A percentile compares a stretch with the other conserved stretches of the same genome.
These are phyloP conservation scores for Aspergillus pseudotamarii DNA, from an alignment of 2,329 filamentous ascomycete species.

Conservation along the genomic window DNA sequence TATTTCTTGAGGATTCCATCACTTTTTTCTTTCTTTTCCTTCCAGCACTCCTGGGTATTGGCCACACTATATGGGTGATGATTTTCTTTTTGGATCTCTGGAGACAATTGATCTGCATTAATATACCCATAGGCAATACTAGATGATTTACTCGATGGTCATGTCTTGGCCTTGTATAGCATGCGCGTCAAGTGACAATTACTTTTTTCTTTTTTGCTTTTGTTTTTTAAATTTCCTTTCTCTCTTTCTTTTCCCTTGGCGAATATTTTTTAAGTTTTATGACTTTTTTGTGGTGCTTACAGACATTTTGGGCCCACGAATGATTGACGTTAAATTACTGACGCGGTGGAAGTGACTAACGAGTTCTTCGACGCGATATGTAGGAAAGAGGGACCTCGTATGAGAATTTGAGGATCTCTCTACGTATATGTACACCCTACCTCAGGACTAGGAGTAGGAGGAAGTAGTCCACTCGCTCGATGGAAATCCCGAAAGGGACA, in stretches of 20 bases:
- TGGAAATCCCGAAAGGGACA: conserved; percentile 8
- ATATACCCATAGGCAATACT: conserved; percentile 1
- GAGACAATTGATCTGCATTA: conserved; percentile 1
- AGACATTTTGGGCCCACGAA: background rate
- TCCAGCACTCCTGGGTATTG: background rate
- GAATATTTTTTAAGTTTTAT: background rate
- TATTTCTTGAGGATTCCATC: background rate
- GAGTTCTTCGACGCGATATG: background rate
- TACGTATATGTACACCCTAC: background rate
- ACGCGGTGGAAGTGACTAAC: background rate
- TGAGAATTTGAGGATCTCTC: background rate
- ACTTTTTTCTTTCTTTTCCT: conserved; percentile 3
- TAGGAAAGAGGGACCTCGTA: background rate
- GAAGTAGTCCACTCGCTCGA: conserved; percentile 3
- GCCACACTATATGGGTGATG: conserved; percentile 5
- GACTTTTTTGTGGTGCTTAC: background rate
- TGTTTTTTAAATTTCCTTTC: too few relatives aligned
- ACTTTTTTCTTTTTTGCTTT: background rate
- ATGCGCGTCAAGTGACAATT: background rate
- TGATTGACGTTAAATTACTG: background rate
- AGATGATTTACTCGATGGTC: background rate
- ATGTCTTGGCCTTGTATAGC: background rate
- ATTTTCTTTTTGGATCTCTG: background rate
- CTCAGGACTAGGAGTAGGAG: background rate
- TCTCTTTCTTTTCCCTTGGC: background rate